Evolutionary conservation across 2,329 filamentous ascomycete species (phyloP), one percentile per base, ranked within the genome.

Genomic region (Fusarium pseudocircinatum): DNA sequence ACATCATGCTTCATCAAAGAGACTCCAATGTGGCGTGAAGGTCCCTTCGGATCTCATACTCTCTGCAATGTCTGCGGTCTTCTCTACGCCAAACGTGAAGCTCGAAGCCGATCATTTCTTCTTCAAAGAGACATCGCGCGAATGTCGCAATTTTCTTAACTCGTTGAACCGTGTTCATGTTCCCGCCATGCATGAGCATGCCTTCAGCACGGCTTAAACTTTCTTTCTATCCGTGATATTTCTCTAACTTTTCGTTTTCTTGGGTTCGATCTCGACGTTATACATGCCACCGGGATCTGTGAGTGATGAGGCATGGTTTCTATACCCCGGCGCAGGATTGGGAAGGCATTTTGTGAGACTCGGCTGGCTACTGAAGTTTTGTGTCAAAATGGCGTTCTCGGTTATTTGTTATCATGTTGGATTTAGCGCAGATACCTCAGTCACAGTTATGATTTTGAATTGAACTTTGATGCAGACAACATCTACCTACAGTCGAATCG

Each of bases 311-410:
- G 49, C 20, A 69, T 39, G 66, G 66, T 69, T 69, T 8, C n/a
- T 69, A 69, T 69, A 69, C 66, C 64, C 64, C 16, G 57, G 49
- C 64, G 64, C 64, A 69, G 36, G 49, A 63, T 63, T 63, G 43
- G 49, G 42, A 69, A n/a, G 18, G 32, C 47, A 54, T 63, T 63
- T 63, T 68, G 57, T 56, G 47, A 56, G 37, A 68, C 49, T 60
- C 64, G 37, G 65, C 57, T 63, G 37, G 40, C 57, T 39, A 39
- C 56, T 62, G n/a, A 39, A 54, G 63, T 68, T 63, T 54, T 49
- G 18, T 56, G 42, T 63, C 37, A 54, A 49, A 54, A 68, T 63
- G 65, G 65, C 42, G 65, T 68, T 68, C 49, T 50, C 39, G 42
- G 47, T 22, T 20, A 36, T 56, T 62, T 56, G n/a, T 47, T 44